Evolutionary conservation across 2,329 filamentous ascomycete species (phyloP).

Genomic region (Talaromyces sp.): DNA sequence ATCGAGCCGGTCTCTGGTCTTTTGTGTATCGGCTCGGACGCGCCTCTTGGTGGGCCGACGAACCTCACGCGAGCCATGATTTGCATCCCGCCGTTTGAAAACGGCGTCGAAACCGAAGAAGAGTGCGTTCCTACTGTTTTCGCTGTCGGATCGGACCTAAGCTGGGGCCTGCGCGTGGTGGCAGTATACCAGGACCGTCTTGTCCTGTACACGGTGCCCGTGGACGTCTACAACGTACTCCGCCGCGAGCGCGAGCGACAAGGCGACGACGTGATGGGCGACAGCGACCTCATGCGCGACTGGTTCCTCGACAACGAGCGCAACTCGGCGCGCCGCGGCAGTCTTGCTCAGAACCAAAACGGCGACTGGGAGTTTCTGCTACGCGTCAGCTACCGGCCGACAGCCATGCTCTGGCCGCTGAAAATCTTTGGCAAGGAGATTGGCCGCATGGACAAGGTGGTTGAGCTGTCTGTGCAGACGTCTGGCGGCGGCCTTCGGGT

Average conservation of each 20-base stretch:
- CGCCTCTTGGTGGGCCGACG: constrained; percentile 51
- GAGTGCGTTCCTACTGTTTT: constrained; percentile 47
- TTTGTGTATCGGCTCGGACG: constrained; percentile 58
- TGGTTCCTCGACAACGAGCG: constrained; percentile 26
- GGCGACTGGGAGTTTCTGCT: constrained; percentile 37
- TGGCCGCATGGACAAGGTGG: constrained; percentile 39
- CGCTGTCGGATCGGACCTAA: constrained; percentile 50
- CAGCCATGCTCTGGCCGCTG: constrained; percentile 42
- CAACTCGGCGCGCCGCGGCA: constrained; percentile 22
- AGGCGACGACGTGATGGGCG: constrained; percentile 26
- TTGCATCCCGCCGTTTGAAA: constrained; percentile 40
- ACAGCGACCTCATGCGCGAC: constrained; percentile 26
- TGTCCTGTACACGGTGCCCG: constrained; percentile 56
- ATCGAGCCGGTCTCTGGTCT: constrained; percentile 53
- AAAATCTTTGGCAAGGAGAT: constrained; percentile 46
- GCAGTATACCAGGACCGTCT: constrained; percentile 50
- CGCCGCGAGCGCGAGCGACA: constrained; percentile 28
- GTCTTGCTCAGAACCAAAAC: constrained; percentile 27
- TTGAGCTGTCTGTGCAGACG: constrained; percentile 46
- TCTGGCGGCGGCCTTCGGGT: constrained; percentile 39
- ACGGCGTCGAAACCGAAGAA: constrained; percentile 13
- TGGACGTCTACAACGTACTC: constrained; percentile 47
- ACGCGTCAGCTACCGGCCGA: constrained; percentile 30
- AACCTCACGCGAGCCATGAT: constrained; percentile 55
- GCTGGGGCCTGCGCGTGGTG: constrained; percentile 53